Percentiles rank a stretch among this genome's conserved stretches.
phyloP scores from a whole-genome alignment of 495 filamentous ascomycete species.

The Cairneyella variabilis region DNA sequence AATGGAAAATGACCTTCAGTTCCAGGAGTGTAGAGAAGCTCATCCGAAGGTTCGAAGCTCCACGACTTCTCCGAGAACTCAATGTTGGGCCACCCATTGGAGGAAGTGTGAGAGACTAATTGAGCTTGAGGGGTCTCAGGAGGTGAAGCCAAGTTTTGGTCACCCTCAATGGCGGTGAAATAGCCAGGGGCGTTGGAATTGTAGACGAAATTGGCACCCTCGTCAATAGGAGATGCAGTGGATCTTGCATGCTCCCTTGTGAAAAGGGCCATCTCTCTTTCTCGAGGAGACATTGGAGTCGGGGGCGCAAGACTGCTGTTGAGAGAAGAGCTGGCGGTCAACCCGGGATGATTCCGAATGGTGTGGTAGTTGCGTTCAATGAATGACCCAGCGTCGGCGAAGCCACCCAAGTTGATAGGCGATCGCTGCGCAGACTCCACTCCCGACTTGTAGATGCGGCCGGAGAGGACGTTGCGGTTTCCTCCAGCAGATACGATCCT shows the following conservation, averaged over 20 bases:
- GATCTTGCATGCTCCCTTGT: slow-evolving; percentile 16
- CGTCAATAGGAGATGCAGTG: slow-evolving; percentile 24
- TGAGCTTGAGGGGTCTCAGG: slow-evolving; percentile 27
- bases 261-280: slow-evolving; percentile 22
- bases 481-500: slow-evolving; percentile 28
- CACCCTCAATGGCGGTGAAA: slow-evolving; percentile 23
- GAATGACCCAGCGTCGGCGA: slow-evolving; percentile 18
- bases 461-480: slow-evolving; percentile 20
- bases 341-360: slow-evolving; percentile 17
- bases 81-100: slow-evolving; percentile 5
- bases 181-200: slow-evolving; percentile 15
- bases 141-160: slow-evolving; percentile 26
- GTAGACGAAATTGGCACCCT: slow-evolving; percentile 20
- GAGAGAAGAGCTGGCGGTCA: slow-evolving; percentile 14
- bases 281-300: slow-evolving; percentile 27
- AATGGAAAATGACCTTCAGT: slow-evolving; percentile 10
- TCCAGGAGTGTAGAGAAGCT: slow-evolving; percentile 24
- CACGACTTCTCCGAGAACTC: slow-evolving; percentile 19
- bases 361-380: slow-evolving; percentile 23
- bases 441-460: slow-evolving; percentile 23
- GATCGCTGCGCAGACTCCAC: slow-evolving; percentile 25
- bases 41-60: slow-evolving; percentile 23
- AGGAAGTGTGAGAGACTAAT: slow-evolving; percentile 1
- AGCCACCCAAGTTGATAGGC: slow-evolving; percentile 23
- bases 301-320: slow-evolving; percentile 28